Evolutionary conservation across 345 rosid species (phyloP), one percentile per base, ranked within the genome.

Genomic region (Eucalyptus dawsonii): DNA sequence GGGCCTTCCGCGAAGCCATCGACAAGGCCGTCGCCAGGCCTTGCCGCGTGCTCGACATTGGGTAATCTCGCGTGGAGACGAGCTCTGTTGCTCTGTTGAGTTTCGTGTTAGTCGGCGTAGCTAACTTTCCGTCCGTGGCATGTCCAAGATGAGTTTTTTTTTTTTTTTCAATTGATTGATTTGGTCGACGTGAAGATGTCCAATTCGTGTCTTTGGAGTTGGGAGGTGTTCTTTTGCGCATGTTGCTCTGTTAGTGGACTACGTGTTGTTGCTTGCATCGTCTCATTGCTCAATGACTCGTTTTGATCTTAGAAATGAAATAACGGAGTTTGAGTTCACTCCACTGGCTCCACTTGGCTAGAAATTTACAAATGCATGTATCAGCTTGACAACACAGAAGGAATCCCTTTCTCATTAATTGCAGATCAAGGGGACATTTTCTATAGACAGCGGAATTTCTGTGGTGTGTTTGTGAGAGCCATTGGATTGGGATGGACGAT

Each of bases 31-130:
- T 97, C 13, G 92, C 96, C 11, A 58, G 93, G 89, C 97, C 99
- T 76, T 95, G 97, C 91, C 98, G 94, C 90, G 99, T 97, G 54
- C 96, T 97, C 53, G 99, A 98, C 90, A 96, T 97, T 37, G 99
- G 99, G 99, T 97, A 91, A 86, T 69, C 58, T n/a, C 90, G 50
- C 87, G 87, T 58, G 2, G 2, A 2, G 27, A 76, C 1, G 83
- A 40, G 47, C 83, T 76, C 27, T 21, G 47, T 76, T 76, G 7
- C 27, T 21, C 83, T 3, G 27, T 76, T 11, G 83, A 76, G 83
- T 76, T 40, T 21, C 5, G 14, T 1, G 50, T 17, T 6, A 37
- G 45, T 1, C 29, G 1, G 47, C 1, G 47, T 21, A 76, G 83
- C 2, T 76, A 40, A 76, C 27, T 37, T 21, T 37, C 83, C 9